phyloP scores from a whole-genome alignment of 2,329 filamentous ascomycete species.

The Beauveria caledonica region DNA sequence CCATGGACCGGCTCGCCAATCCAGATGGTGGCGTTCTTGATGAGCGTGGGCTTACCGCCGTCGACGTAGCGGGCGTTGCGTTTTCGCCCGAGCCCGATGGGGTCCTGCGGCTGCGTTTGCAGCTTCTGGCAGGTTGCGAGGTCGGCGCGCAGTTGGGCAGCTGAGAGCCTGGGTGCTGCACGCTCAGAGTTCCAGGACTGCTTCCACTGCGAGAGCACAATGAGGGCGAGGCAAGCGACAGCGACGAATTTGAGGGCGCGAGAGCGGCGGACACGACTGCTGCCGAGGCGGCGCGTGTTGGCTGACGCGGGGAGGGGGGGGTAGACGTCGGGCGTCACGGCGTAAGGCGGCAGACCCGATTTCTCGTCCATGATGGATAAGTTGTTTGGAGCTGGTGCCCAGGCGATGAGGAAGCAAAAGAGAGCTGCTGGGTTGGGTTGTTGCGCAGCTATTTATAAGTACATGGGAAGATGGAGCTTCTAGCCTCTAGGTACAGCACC shows the following conservation, averaged over 20 bases:
- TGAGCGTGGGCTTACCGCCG: conserved; percentile 51
- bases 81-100: conserved; percentile 46
- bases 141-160: conserved; percentile 44
- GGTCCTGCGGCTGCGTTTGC: conserved; percentile 45
- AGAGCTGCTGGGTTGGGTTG: not conserved
- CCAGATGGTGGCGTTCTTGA: conserved; percentile 61
- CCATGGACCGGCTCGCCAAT: conserved; percentile 50
- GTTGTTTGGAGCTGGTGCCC: not conserved
- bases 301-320: conserved; percentile 14
- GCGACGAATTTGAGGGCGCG: conserved; percentile 35
- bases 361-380: conserved; percentile 13
- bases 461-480: not conserved
- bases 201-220: conserved; percentile 41
- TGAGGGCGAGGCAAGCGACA: conserved; percentile 41
- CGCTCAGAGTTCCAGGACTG: conserved; percentile 27
- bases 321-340: conserved; percentile 11
- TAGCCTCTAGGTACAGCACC: no score
- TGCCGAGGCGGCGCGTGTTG: conserved; percentile 14
- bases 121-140: conserved; percentile 48
- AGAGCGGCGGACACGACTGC: conserved; percentile 30
- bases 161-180: conserved; percentile 35
- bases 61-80: conserved; percentile 53
- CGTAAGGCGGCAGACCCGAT: conserved; percentile 11
- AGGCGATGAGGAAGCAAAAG: not conserved
- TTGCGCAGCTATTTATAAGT: not conserved